Conservation (phyloP, 352 stramenopile genomes). For the Phytophthora nicotianae region DNA sequence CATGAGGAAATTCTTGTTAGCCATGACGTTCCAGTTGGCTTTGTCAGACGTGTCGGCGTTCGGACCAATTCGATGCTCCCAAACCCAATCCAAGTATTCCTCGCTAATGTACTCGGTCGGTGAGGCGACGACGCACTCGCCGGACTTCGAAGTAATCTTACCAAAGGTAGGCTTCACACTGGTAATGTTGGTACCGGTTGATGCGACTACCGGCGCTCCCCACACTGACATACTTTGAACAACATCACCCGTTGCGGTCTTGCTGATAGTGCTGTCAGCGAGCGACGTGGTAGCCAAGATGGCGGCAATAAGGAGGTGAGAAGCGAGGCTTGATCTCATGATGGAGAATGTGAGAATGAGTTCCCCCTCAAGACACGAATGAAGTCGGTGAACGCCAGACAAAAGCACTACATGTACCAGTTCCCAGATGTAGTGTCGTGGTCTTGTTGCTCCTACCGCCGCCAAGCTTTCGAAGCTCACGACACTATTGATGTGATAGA, state of each 20-base stretch:
- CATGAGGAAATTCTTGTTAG: conserved; percentile 32
- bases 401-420: neutral
- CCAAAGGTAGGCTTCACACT: conserved; percentile 17
- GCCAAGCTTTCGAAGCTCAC: neutral
- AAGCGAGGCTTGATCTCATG: conserved; percentile 1
- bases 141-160: conserved; percentile 20
- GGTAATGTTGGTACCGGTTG: conserved; percentile 16
- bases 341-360: conserved; percentile 3
- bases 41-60: conserved; percentile 4
- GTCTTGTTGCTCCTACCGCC: neutral
- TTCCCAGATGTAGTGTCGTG: neutral
- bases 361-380: neutral
- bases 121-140: conserved; percentile 12
- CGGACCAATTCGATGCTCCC: conserved; percentile 22
- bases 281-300: neutral
- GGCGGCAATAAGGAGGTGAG: neutral
- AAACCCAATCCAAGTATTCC: conserved; percentile 25
- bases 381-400: neutral
- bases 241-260: conserved; percentile 3
- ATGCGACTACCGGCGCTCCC: conserved; percentile 21
- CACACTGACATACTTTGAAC: conserved; percentile 11
- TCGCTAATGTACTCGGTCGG: conserved; percentile 25
- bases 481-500: neutral
- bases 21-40: conserved; percentile 29
- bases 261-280: neutral